Conservation (phyloP, 805 yeast genomes). For the Starmerella floris region DNA sequence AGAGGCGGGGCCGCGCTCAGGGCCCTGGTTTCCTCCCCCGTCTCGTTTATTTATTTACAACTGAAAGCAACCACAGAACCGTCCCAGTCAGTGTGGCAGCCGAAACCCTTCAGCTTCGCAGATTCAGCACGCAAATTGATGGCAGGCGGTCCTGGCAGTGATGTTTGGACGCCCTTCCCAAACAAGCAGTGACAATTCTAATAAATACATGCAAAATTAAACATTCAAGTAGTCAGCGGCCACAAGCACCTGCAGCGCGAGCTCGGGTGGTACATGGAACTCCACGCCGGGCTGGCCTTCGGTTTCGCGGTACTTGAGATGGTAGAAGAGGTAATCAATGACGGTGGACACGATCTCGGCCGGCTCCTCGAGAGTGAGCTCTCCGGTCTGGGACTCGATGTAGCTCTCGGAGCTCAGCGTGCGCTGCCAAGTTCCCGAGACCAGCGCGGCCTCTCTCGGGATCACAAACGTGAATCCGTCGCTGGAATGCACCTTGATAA, state of each 20-base stretch:
- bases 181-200: not conserved
- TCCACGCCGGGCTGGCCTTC: slow-evolving; percentile 27
- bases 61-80: too few relatives aligned
- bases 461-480: slow-evolving; percentile 55
- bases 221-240: slow-evolving; percentile 79
- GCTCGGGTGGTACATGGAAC: slow-evolving; percentile 82
- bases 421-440: slow-evolving; percentile 49
- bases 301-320: slow-evolving; percentile 42
- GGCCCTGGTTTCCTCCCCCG: too few relatives aligned
- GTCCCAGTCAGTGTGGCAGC: too few relatives aligned
- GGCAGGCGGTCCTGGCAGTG: too few relatives aligned
- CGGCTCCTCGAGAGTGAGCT: slow-evolving; percentile 46
- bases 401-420: slow-evolving; percentile 37
- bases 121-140: too few relatives aligned
- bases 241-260: slow-evolving; percentile 80
- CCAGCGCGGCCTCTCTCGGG: slow-evolving; percentile 59
- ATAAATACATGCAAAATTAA: not conserved
- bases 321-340: slow-evolving; percentile 72
- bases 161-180: too few relatives aligned
- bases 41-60: too few relatives aligned
- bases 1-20: too few relatives aligned
- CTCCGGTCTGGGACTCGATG: slow-evolving; percentile 46
- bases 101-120: too few relatives aligned
- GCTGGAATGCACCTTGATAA: slow-evolving; percentile 56
- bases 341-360: slow-evolving; percentile 62